phyloP scores from a whole-genome alignment of 164 flowering plant species.

The Macadamia tetraphylla region DNA sequence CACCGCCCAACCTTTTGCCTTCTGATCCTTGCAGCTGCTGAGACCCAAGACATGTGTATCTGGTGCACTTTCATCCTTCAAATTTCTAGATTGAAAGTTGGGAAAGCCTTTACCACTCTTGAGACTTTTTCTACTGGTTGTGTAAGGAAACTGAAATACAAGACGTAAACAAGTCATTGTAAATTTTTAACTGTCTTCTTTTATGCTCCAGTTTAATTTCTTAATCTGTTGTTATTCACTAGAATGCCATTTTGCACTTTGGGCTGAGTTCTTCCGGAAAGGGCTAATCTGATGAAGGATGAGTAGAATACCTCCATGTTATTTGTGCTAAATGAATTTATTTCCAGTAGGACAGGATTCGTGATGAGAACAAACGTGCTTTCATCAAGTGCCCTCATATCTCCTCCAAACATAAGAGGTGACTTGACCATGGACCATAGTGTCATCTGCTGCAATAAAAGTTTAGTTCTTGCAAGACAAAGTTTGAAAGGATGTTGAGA shows the following conservation, averaged over 20 bases:
- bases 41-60: constrained; percentile 30
- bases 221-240: no score
- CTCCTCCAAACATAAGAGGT: constrained; percentile 95
- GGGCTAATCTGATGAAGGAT: neutral
- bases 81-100: constrained; percentile 9
- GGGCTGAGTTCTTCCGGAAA: neutral
- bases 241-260: neutral
- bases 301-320: constrained; percentile 59
- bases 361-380: constrained; percentile 56
- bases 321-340: constrained; percentile 62
- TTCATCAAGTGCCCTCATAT: constrained; percentile 64
- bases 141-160: constrained; percentile 45
- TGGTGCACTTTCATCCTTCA: constrained; percentile 6
- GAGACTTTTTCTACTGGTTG: constrained; percentile 21
- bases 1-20: constrained; percentile 48
- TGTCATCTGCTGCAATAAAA: constrained; percentile 60
- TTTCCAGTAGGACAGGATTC: constrained; percentile 65
- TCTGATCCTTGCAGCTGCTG: constrained; percentile 45
- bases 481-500: neutral
- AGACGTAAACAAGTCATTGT: neutral
- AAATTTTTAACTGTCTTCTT: no score
- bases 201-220: no score
- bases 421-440: constrained; percentile 93
- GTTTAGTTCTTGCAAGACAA: neutral
- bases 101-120: constrained; percentile 1